phyloP scores from a whole-genome alignment of 768 basidiomycete species.

The Candolleomyces eurysporus region DNA sequence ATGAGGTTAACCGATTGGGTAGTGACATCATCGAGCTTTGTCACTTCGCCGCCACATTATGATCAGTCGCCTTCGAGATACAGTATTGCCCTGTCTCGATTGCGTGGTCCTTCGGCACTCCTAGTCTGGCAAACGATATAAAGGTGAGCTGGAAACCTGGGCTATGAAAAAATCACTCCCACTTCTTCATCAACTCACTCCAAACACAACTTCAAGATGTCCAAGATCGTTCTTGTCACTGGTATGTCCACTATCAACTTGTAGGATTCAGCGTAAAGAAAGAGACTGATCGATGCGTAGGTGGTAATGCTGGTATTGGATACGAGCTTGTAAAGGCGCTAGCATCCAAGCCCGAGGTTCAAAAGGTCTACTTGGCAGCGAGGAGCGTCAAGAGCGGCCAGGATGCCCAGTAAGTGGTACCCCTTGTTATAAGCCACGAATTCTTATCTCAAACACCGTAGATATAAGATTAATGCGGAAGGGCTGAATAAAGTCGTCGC shows the following conservation, averaged over 20 bases:
- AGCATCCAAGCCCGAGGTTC: conserved; percentile 33
- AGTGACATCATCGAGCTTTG: too few relatives aligned
- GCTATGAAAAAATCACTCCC: too few relatives aligned
- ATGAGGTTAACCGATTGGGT: too few relatives aligned
- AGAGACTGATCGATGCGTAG: conserved; percentile 16
- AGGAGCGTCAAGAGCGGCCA: conserved; percentile 37
- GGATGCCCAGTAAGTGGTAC: conserved; percentile 35
- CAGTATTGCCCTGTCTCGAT: too few relatives aligned
- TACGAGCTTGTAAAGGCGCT: conserved; percentile 43
- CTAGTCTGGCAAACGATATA: too few relatives aligned
- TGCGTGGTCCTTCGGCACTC: too few relatives aligned
- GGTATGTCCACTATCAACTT: conserved; percentile 18
- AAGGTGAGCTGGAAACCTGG: too few relatives aligned
- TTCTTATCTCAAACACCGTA: conserved; percentile 6
- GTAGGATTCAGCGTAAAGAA: neutral
- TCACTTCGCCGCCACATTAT: too few relatives aligned
- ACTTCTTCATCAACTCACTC: too few relatives aligned
- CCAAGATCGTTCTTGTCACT: conserved; percentile 39
- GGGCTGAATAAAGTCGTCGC: conserved; percentile 29
- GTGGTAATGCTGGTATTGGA: conserved; percentile 45
- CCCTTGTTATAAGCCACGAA: neutral
- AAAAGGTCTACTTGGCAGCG: conserved; percentile 43
- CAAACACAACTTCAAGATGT: neutral
- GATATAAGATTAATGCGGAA: conserved; percentile 30
- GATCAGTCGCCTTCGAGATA: too few relatives aligned